Percentiles rank a stretch among this genome's conserved stretches.
Conservation (phyloP, 2,329 filamentous ascomycete genomes). For the Acrodontium crateriforme region DNA sequence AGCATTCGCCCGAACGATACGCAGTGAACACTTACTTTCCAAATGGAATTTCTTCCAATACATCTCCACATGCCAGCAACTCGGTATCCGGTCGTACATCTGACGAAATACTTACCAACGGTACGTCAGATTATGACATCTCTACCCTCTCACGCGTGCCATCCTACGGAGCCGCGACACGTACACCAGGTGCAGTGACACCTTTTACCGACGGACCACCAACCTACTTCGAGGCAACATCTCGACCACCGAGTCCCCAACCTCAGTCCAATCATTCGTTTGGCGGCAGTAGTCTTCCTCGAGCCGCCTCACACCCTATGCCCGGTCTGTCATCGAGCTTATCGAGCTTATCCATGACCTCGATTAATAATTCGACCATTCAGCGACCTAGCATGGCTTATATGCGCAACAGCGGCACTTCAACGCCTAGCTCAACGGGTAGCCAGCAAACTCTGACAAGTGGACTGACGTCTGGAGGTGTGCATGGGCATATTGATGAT, state of each 20-base stretch:
- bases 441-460: too few relatives aligned
- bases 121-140: slow-evolving; percentile 28
- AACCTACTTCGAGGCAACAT: slow-evolving; percentile 32
- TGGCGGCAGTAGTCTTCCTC: too few relatives aligned
- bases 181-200: slow-evolving; percentile 28
- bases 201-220: slow-evolving; percentile 30
- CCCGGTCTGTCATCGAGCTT: too few relatives aligned
- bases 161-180: slow-evolving; percentile 36
- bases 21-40: slow-evolving; percentile 12
- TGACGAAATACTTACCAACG: slow-evolving; percentile 14
- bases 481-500: too few relatives aligned
- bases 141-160: slow-evolving; percentile 34
- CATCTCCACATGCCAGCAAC: slow-evolving; percentile 1
- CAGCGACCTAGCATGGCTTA: too few relatives aligned
- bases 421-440: too few relatives aligned
- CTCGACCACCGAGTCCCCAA: slow-evolving; percentile 26
- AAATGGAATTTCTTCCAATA: slow-evolving; percentile 12
- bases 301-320: too few relatives aligned
- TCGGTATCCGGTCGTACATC: slow-evolving; percentile 22
- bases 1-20: slow-evolving; percentile 12
- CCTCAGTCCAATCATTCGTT: too few relatives aligned
- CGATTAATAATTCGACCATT: too few relatives aligned
- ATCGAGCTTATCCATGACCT: too few relatives aligned
- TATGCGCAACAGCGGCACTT: too few relatives aligned
- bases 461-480: too few relatives aligned